These are phyloP conservation scores for Hibiscus tridactylites DNA, from an alignment of 345 rosid genomes.

Conservation along the genomic window DNA sequence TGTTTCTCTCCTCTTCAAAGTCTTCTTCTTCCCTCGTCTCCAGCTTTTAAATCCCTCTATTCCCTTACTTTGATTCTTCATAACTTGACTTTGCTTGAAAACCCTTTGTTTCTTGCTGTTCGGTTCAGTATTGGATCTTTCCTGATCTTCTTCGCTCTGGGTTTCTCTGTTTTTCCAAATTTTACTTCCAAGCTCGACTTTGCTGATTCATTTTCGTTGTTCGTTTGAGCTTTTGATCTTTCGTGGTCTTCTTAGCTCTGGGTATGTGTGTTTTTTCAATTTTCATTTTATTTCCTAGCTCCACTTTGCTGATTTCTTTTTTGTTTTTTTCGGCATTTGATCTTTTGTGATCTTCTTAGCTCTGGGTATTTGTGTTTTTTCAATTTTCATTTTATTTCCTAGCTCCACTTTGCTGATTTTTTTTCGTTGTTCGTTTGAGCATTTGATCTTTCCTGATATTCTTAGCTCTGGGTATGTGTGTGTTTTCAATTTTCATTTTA, in stretches of 20 bases:
- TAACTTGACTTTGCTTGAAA: not conserved
- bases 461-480: not conserved
- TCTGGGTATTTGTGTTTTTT: not conserved
- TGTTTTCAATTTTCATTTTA: not conserved
- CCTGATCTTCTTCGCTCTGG: not conserved
- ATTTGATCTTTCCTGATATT: not conserved
- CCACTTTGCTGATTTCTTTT: not conserved
- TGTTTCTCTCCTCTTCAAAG: constrained; percentile 9
- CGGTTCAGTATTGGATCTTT: not conserved
- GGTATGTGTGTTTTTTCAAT: not conserved
- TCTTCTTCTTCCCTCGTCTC: not conserved
- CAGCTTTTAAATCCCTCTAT: constrained; percentile 5
- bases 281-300: not conserved
- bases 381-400: not conserved
- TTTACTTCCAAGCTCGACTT: not conserved
- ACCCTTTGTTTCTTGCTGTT: not conserved
- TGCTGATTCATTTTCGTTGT: not conserved
- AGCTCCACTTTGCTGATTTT: not conserved
- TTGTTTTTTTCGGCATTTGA: not conserved
- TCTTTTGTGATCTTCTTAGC: not conserved
- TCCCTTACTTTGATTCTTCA: not conserved
- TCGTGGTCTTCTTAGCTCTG: not conserved
- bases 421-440: not conserved
- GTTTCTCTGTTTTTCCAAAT: not conserved
- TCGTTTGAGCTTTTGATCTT: not conserved